A percentile compares a stretch with the other conserved stretches of the same genome.
These are phyloP conservation scores for Suillus hirtellus DNA, from an alignment of 768 basidiomycete species.

Conservation along the genomic window DNA sequence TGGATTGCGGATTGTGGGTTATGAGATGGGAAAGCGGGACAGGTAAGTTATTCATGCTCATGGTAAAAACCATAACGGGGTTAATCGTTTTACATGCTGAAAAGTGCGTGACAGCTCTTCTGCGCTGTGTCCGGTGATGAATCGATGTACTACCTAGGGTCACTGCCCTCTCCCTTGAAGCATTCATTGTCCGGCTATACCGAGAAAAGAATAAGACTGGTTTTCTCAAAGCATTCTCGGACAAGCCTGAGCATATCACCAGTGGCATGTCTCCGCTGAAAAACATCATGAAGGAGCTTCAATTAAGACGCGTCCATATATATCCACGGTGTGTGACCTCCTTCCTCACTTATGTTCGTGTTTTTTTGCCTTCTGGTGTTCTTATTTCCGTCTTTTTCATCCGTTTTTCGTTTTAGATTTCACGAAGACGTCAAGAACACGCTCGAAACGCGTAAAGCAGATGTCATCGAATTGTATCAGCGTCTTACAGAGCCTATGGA, in stretches of 20 bases:
- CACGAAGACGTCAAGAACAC: constrained; percentile 85
- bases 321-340: constrained; percentile 71
- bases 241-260: constrained; percentile 94
- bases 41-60: constrained; percentile 49
- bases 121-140: background rate
- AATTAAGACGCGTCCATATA: constrained; percentile 82
- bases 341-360: background rate
- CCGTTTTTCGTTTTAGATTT: constrained; percentile 53
- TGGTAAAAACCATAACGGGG: constrained; percentile 61
- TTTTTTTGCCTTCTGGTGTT: background rate
- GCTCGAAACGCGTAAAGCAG: constrained; percentile 80
- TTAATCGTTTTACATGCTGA: constrained; percentile 91
- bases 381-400: background rate
- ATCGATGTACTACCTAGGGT: constrained; percentile 51
- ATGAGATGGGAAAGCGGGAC: constrained; percentile 79
- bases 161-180: constrained; percentile 80
- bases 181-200: constrained; percentile 90
- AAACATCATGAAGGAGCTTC: constrained; percentile 91
- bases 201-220: constrained; percentile 87
- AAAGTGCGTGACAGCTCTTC: constrained; percentile 49
- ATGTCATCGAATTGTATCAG: constrained; percentile 91
- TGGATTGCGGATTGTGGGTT: constrained; percentile 77
- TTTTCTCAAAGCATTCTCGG: constrained; percentile 96
- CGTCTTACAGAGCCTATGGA: constrained; percentile 82
- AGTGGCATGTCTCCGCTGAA: constrained; percentile 89